Percentiles rank a stretch among this genome's conserved stretches.
phyloP scores from a whole-genome alignment of 2,329 filamentous ascomycete genomes.

The Pestalotiopsis sp. region DNA sequence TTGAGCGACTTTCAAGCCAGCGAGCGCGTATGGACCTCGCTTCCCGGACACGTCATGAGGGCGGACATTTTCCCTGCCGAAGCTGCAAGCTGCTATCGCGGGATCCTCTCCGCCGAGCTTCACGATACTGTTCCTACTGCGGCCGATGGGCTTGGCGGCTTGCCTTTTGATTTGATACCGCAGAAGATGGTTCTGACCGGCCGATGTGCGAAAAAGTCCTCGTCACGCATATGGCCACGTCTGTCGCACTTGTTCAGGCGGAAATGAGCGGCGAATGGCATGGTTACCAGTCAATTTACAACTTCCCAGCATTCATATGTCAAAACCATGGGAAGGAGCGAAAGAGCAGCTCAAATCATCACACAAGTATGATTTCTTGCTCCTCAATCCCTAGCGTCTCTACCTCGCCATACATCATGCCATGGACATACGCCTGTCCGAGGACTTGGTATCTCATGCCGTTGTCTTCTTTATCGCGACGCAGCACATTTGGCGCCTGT shows the following conservation, averaged over 20 bases:
- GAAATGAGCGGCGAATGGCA: not conserved
- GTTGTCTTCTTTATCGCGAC: not conserved
- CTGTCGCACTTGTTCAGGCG: not conserved
- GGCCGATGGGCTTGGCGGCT: not conserved
- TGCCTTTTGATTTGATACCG: not conserved
- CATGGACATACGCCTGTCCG: not conserved
- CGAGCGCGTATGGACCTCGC: not conserved
- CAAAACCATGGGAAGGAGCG: not conserved
- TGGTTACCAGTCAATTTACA: not conserved
- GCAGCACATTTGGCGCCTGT: not conserved
- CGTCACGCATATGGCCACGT: not conserved
- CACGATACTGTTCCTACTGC: not conserved
- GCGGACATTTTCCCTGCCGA: not conserved
- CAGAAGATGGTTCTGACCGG: not conserved
- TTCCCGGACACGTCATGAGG: not conserved
- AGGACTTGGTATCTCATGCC: not conserved
- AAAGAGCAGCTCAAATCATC: not conserved
- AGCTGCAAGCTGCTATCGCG: not conserved
- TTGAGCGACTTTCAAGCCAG: not conserved
- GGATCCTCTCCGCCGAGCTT: not conserved
- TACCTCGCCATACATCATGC: not conserved
- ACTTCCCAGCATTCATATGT: no score
- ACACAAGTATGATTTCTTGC: not conserved
- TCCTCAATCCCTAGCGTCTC: not conserved
- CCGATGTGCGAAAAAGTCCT: not conserved